A percentile compares a stretch with the other conserved stretches of the same genome.
Evolutionary conservation across 129 eudicot species (phyloP).

Genomic region (Flaveria bidentis): DNA sequence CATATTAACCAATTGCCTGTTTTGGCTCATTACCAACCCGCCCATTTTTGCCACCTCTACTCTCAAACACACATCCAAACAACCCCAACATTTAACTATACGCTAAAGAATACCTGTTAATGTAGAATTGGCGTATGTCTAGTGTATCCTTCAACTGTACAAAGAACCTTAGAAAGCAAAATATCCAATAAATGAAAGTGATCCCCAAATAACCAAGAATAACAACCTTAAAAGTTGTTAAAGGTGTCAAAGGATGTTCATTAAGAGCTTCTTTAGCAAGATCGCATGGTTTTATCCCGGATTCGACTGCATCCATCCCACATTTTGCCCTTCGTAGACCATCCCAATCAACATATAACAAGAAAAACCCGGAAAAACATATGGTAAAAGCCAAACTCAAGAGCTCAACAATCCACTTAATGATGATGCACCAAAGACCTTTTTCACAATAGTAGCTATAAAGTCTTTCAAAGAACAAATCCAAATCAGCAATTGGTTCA

Average conservation of each 20-base stretch:
- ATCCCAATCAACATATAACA: constrained; percentile 85
- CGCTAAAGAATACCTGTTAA: constrained; percentile 56
- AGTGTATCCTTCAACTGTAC: constrained; percentile 81
- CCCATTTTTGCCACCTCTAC: background rate
- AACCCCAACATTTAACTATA: background rate
- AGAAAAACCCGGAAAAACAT: constrained; percentile 86
- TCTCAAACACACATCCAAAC: constrained; percentile 10
- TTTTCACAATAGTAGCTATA: constrained; percentile 92
- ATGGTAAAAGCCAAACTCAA: constrained; percentile 82
- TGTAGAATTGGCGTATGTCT: constrained; percentile 73
- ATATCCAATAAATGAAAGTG: constrained; percentile 75
- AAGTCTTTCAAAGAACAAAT: constrained; percentile 81
- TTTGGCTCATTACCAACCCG: background rate
- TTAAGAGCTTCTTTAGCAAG: constrained; percentile 83
- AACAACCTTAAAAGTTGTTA: constrained; percentile 68
- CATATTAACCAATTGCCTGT: background rate
- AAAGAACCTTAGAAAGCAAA: constrained; percentile 82
- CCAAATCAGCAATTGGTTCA: constrained; percentile 81
- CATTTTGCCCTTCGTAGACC: constrained; percentile 93
- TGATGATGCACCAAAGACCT: constrained; percentile 97
- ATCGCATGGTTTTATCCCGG: constrained; percentile 88
- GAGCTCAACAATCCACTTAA: constrained; percentile 93
- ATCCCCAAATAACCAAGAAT: constrained; percentile 90
- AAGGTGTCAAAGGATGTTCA: constrained; percentile 83
- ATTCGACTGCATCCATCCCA: constrained; percentile 97